Percentiles rank a stretch among this genome's conserved stretches.
Evolutionary conservation across 2,329 filamentous ascomycete genomes (phyloP).

Genomic region (Diaporthe nobilis): DNA sequence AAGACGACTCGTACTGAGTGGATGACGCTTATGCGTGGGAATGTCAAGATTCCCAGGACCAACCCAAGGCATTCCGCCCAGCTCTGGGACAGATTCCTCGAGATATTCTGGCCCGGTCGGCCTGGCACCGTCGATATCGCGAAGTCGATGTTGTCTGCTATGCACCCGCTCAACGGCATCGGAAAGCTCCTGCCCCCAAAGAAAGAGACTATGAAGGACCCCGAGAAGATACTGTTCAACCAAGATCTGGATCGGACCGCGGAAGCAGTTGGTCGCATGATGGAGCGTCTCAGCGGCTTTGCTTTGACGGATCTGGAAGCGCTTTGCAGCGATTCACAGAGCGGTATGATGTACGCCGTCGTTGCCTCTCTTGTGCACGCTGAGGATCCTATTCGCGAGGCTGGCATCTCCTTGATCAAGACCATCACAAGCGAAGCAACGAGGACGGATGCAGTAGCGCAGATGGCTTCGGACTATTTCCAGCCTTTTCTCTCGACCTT

Average conservation of each 20-base stretch:
- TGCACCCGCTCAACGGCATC: slow-evolving; percentile 78
- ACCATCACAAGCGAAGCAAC: slow-evolving; percentile 78
- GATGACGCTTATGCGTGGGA: slow-evolving; percentile 70
- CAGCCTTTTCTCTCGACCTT: slow-evolving; percentile 60
- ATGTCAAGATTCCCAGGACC: slow-evolving; percentile 74
- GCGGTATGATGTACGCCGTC: slow-evolving; percentile 75
- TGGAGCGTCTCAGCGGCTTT: slow-evolving; percentile 86
- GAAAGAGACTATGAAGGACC: slow-evolving; percentile 57
- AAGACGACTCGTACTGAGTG: slow-evolving; percentile 79
- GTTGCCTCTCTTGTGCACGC: slow-evolving; percentile 87
- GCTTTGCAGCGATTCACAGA: slow-evolving; percentile 77
- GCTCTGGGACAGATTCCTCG: slow-evolving; percentile 84
- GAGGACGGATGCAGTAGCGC: slow-evolving; percentile 64
- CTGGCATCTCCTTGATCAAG: slow-evolving; percentile 86
- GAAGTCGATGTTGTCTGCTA: slow-evolving; percentile 78
- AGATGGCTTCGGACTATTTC: slow-evolving; percentile 62
- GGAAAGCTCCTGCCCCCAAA: slow-evolving; percentile 78
- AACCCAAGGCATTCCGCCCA: slow-evolving; percentile 78
- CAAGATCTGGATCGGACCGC: slow-evolving; percentile 71
- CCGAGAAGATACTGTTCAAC: slow-evolving; percentile 80
- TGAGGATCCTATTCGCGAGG: slow-evolving; percentile 83
- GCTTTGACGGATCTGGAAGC: slow-evolving; percentile 75
- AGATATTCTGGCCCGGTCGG: slow-evolving; percentile 59
- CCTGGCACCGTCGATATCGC: slow-evolving; percentile 78
- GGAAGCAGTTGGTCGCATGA: slow-evolving; percentile 77